A percentile compares a stretch with the other conserved stretches of the same genome.
These are phyloP conservation scores for Trichoderma brevicompactum DNA, from an alignment of 2,329 filamentous ascomycete species.

Conservation along the genomic window DNA sequence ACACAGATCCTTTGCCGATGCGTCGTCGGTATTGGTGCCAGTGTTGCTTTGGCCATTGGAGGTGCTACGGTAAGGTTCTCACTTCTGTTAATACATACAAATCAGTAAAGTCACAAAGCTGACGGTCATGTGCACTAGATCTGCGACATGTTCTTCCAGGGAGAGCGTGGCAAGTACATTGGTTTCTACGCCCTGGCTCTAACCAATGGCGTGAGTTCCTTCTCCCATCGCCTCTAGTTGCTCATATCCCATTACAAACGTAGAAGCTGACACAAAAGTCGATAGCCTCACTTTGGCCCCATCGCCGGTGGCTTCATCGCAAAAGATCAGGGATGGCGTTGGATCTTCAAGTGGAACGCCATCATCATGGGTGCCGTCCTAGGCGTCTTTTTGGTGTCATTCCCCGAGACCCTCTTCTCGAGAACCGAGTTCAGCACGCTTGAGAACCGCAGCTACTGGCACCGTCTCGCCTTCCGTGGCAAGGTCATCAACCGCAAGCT, in stretches of 20 bases:
- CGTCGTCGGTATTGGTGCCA: slow-evolving; percentile 13
- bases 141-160: slow-evolving; percentile 23
- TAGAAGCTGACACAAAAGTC: background rate
- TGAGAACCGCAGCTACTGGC: slow-evolving; percentile 20
- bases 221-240: too few species aligned
- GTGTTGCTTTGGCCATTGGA: slow-evolving; percentile 21
- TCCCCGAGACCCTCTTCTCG: slow-evolving; percentile 26
- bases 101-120: background rate
- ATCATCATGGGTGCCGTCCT: slow-evolving; percentile 13
- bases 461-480: slow-evolving; percentile 15
- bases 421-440: slow-evolving; percentile 21
- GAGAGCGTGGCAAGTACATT: slow-evolving; percentile 24
- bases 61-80: slow-evolving; percentile 14
- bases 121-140: background rate
- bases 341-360: slow-evolving; percentile 26
- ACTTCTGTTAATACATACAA: background rate
- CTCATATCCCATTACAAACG: background rate
- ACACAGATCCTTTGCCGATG: slow-evolving; percentile 19
- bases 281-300: slow-evolving; percentile 23
- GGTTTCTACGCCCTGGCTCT: slow-evolving; percentile 24
- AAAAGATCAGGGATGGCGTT: slow-evolving; percentile 14
- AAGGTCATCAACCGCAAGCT: slow-evolving; percentile 25
- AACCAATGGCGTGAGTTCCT: slow-evolving; percentile 13
- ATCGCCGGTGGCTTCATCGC: slow-evolving; percentile 22
- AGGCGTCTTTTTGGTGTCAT: background rate